Percentiles rank a stretch among this genome's conserved stretches.
phyloP scores from a whole-genome alignment of 306 rosid genomes.

The Glycine tomentella region DNA sequence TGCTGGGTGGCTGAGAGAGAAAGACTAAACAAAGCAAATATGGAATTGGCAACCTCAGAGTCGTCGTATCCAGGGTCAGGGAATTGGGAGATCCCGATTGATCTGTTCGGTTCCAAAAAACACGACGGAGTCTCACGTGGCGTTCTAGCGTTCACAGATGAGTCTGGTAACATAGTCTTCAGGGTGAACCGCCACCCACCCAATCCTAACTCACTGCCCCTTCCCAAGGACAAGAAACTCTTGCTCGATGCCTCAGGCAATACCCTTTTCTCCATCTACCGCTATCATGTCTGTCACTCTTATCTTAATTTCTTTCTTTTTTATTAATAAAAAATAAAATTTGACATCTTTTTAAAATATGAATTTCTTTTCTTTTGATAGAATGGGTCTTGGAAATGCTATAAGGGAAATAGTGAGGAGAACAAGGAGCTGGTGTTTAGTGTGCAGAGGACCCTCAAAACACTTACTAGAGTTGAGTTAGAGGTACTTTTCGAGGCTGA shows the following conservation, averaged over 20 bases:
- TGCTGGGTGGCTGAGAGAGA: background rate
- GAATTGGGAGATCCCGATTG: conserved; percentile 64
- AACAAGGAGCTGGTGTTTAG: conserved; percentile 56
- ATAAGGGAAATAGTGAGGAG: conserved; percentile 55
- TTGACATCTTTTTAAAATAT: background rate
- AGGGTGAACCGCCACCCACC: conserved; percentile 57
- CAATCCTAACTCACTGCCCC: conserved; percentile 45
- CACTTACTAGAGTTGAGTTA: conserved; percentile 64
- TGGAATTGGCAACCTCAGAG: conserved; percentile 51
- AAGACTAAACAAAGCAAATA: conserved; percentile 14
- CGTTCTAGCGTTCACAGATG: conserved; percentile 60
- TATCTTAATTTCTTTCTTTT: conserved; percentile 5
- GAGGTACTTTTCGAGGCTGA: conserved; percentile 61
- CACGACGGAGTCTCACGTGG: conserved; percentile 63
- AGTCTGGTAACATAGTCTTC: conserved; percentile 55
- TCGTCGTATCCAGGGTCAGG: conserved; percentile 34
- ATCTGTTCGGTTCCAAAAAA: conserved; percentile 79
- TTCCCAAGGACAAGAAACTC: conserved; percentile 46
- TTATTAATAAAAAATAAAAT: background rate
- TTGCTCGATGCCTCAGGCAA: conserved; percentile 62
- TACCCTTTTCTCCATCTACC: conserved; percentile 64
- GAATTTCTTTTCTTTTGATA: conserved; percentile 40
- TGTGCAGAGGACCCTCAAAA: conserved; percentile 63
- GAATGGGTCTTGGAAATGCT: conserved; percentile 84
- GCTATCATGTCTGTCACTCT: conserved; percentile 53